Evolutionary conservation across 2,329 filamentous ascomycete species (phyloP).

Genomic region (Cladosporium sp.): DNA sequence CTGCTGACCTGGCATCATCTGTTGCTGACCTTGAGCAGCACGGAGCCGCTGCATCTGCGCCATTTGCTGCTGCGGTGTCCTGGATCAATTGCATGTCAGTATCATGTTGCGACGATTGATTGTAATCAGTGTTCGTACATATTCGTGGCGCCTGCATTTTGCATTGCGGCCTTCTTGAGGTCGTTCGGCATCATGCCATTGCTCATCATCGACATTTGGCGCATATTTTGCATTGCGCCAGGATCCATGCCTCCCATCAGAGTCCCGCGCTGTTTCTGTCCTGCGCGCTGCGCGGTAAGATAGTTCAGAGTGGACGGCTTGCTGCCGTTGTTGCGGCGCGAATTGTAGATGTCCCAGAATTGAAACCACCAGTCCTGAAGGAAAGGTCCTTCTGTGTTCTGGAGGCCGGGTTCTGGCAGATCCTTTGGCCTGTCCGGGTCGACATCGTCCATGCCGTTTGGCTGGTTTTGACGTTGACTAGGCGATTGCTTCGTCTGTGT

Average conservation of each 20-base stretch:
- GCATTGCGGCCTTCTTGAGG: constrained; percentile 20
- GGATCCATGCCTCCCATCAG: constrained; percentile 69
- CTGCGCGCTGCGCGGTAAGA: constrained; percentile 61
- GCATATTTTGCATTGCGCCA: constrained; percentile 54
- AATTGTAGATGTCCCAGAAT: constrained; percentile 93
- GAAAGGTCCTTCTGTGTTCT: constrained; percentile 70
- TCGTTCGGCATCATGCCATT: constrained; percentile 53
- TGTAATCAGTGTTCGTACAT: constrained; percentile 17
- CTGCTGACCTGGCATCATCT: constrained; percentile 64
- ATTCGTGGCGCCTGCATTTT: constrained; percentile 18
- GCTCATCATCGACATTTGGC: constrained; percentile 33
- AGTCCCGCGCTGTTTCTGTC: constrained; percentile 63
- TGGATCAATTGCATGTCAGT: constrained; percentile 12
- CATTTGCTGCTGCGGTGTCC: constrained; percentile 26
- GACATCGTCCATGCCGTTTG: constrained; percentile 65
- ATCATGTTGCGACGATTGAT: neutral
- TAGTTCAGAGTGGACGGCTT: constrained; percentile 35
- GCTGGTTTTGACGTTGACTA: constrained; percentile 47
- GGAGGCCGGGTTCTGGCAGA: constrained; percentile 69
- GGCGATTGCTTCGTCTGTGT: constrained; percentile 58
- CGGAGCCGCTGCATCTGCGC: constrained; percentile 53
- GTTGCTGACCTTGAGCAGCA: constrained; percentile 49
- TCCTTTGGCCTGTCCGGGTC: constrained; percentile 72
- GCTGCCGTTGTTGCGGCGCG: constrained; percentile 64
- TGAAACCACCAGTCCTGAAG: constrained; percentile 97